Evolutionary conservation across 2,329 filamentous ascomycete genomes (phyloP), one percentile per base, ranked within the genome.

Genomic region (Fusarium sp.): DNA sequence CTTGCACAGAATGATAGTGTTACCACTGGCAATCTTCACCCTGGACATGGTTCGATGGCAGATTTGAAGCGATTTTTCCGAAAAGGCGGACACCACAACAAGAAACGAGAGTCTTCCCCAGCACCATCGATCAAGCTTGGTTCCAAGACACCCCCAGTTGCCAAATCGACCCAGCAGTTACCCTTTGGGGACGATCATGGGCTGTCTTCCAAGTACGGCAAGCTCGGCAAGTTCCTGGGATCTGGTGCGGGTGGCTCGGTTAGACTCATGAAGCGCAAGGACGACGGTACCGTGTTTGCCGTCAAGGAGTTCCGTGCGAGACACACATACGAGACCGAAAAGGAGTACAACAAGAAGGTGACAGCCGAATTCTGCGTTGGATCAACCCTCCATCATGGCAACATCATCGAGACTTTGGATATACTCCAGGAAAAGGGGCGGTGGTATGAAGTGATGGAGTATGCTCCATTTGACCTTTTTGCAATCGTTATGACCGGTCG

Each of bases 361-460:
- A 99, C 96, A 1, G 95, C 96, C 4, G 96, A 99, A 76, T 99
- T 99, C 78, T 99, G 96, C 76, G 95, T 99, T 71, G 96, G 96
- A 14, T 98, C 95, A 4, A 97, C 96, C 0, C 83, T 99, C 36
- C 96, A 98, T 74, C 96, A 99, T 74, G 95, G 96, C 73, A 99
- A 99, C 77, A 94, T 99, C 71, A 98, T 99, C 73, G 96, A 99
- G 78, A 98, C 96, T 1, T 86, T 99, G 69, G 96, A 99, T 78
- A 97, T 99, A 66, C 88, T 99, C 12, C 92, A 96, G 70, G 96
- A 99, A 80, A 96, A 95, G 78, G 89, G 88, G 49, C 94, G 91
- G 68, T 99, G 96, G 93, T 99, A 94, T 74, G 95, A 98, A 75
- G 96, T 99, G 40, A 99, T 99, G 96, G 96, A 99, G 76, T 99